phyloP scores from a whole-genome alignment of 257 asterid genomes.

The Solanum okadae region DNA sequence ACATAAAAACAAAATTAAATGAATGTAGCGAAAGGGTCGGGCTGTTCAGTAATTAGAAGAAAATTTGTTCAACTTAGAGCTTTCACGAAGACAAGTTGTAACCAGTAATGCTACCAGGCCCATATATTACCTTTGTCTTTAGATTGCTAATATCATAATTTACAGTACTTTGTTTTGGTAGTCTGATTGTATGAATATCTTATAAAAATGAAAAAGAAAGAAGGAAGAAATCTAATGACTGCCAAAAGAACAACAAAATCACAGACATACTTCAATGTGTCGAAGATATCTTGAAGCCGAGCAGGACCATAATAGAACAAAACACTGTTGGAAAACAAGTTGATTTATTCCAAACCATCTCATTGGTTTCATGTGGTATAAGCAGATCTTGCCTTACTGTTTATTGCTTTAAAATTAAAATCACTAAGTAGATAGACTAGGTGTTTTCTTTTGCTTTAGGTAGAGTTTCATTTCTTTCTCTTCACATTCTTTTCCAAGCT shows the following conservation, averaged over 20 bases:
- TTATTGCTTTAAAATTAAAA: not conserved
- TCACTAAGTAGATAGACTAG: too few relatives aligned
- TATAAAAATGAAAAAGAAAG: too few relatives aligned
- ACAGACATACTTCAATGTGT: too few relatives aligned
- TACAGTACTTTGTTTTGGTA: constrained; percentile 86
- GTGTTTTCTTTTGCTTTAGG: too few relatives aligned
- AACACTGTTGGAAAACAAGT: too few relatives aligned
- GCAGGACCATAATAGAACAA: too few relatives aligned
- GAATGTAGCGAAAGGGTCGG: not conserved
- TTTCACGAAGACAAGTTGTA: not conserved
- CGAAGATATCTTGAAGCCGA: too few relatives aligned
- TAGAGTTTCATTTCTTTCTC: too few relatives aligned
- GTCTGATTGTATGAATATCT: constrained; percentile 35
- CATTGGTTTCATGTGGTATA: not conserved
- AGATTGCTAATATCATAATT: constrained; percentile 86
- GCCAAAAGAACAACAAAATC: too few relatives aligned
- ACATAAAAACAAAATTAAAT: not conserved
- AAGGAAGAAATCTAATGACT: too few relatives aligned
- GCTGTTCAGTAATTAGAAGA: not conserved
- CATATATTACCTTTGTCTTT: constrained; percentile 51
- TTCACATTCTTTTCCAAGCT: too few relatives aligned
- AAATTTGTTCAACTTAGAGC: not conserved
- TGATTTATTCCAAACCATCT: not conserved
- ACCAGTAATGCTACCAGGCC: not conserved
- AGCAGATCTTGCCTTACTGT: not conserved